Conservation (phyloP, 495 filamentous ascomycete genomes). For the Beverwykella pulmonaria region DNA sequence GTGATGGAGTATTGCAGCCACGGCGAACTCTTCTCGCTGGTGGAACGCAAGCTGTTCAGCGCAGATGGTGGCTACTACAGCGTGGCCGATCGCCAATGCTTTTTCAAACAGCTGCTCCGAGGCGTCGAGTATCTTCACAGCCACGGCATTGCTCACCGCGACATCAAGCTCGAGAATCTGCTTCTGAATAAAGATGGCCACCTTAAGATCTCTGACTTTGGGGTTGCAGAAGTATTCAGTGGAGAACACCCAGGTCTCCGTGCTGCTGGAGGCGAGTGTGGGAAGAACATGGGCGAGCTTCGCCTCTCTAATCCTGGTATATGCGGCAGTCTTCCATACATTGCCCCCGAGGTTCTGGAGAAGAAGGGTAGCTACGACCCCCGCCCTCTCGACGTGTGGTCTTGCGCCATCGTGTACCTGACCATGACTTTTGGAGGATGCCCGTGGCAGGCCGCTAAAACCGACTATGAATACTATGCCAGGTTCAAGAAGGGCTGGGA, state of each 20-base stretch:
- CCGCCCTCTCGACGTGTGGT: constrained; percentile 76
- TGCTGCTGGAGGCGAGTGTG: constrained; percentile 65
- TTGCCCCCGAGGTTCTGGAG: constrained; percentile 73
- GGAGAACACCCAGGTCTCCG: constrained; percentile 72
- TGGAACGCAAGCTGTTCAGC: constrained; percentile 54
- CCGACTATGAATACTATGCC: constrained; percentile 55
- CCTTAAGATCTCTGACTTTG: constrained; percentile 98
- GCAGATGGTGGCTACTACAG: constrained; percentile 54
- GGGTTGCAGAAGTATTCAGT: constrained; percentile 83
- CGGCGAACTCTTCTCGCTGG: constrained; percentile 71
- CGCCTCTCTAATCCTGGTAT: constrained; percentile 70
- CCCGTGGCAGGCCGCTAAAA: constrained; percentile 63
- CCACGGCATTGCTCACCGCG: constrained; percentile 94
- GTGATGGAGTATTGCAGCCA: constrained; percentile 83
- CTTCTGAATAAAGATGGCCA: constrained; percentile 80
- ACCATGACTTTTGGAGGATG: constrained; percentile 65
- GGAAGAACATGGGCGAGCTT: constrained; percentile 65
- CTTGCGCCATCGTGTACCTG: constrained; percentile 72
- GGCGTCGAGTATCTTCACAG: constrained; percentile 96
- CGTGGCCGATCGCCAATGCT: constrained; percentile 63
- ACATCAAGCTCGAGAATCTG: constrained; percentile 97
- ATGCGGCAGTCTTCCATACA: constrained; percentile 75
- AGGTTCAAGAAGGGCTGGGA: constrained; percentile 65
- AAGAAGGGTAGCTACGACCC: constrained; percentile 72
- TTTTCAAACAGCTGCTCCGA: constrained; percentile 79